phyloP scores from a whole-genome alignment of 2,329 filamentous ascomycete genomes.

The Metarhizium robertsii region DNA sequence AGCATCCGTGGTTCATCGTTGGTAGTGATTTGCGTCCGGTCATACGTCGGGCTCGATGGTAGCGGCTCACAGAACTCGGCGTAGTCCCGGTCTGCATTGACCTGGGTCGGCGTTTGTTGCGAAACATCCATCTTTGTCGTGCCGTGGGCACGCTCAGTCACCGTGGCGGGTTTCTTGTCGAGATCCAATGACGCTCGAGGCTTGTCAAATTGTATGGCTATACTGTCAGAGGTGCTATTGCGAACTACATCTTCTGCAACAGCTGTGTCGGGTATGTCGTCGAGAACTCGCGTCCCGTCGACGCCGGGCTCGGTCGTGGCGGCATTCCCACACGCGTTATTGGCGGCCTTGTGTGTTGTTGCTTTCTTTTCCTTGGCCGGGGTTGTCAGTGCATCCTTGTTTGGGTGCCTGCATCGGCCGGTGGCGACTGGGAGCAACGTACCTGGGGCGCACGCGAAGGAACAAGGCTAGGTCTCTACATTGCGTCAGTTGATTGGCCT shows the following conservation, averaged over 20 bases:
- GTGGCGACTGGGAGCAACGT: neutral
- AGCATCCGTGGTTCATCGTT: conserved; percentile 27
- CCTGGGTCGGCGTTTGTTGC: conserved; percentile 45
- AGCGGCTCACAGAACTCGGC: conserved; percentile 28
- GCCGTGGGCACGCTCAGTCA: neutral
- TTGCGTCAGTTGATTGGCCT: neutral
- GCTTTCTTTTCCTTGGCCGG: conserved; percentile 5
- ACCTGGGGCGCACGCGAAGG: conserved; percentile 1
- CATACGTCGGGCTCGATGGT: conserved; percentile 18
- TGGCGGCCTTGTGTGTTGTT: conserved; percentile 3
- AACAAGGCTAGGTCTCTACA: conserved; percentile 1
- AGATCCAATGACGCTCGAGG: conserved; percentile 1
- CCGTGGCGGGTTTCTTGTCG: neutral
- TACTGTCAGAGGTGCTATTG: neutral
- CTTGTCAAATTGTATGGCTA: conserved; percentile 4
- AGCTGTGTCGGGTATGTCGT: conserved; percentile 2
- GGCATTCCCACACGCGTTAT: conserved; percentile 2
- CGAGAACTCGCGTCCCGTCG: conserved; percentile 1
- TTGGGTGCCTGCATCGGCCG: neutral
- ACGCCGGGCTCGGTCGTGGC: neutral
- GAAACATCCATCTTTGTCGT: conserved; percentile 31
- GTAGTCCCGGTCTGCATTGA: conserved; percentile 48
- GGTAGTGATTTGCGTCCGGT: conserved; percentile 16
- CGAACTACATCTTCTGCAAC: conserved; percentile 5
- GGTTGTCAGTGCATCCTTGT: conserved; percentile 5